These are phyloP conservation scores for Vaucheria bursata DNA, from an alignment of 352 stramenopile genomes.

Conservation along the genomic window DNA sequence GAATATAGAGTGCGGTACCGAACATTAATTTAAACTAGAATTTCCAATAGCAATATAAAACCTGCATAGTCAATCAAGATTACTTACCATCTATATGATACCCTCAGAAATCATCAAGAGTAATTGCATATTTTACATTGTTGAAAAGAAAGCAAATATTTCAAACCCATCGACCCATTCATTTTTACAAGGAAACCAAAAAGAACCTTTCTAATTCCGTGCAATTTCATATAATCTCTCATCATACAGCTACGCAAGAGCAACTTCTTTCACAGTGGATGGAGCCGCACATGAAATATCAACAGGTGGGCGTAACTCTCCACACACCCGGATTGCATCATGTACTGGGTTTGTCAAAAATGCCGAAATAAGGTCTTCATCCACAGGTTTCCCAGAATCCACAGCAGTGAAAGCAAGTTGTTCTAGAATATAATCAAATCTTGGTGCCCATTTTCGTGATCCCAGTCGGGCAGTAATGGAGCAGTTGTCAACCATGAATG, in stretches of 20 bases:
- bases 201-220: too few relatives aligned
- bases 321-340: constrained; percentile 83
- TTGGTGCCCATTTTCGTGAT: constrained; percentile 91
- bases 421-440: constrained; percentile 97
- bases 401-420: constrained; percentile 89
- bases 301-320: constrained; percentile 85
- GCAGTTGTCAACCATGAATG: constrained; percentile 99
- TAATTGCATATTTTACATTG: too few relatives aligned
- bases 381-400: constrained; percentile 69
- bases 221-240: too few relatives aligned
- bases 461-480: constrained; percentile 94
- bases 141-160: too few relatives aligned
- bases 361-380: constrained; percentile 81
- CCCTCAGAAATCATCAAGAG: too few relatives aligned
- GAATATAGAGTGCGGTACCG: too few relatives aligned
- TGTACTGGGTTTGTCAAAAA: constrained; percentile 94
- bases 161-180: too few relatives aligned
- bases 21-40: too few relatives aligned
- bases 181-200: too few relatives aligned
- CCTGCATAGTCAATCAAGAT: too few relatives aligned
- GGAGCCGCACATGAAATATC: constrained; percentile 77
- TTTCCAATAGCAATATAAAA: too few relatives aligned
- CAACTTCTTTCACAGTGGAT: constrained; percentile 67
- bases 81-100: too few relatives aligned
- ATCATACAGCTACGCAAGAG: constrained; percentile 31